Base-by-base conservation (phyloP, 352 stramenopile species). In the Phytopythium sindhum region DNA sequence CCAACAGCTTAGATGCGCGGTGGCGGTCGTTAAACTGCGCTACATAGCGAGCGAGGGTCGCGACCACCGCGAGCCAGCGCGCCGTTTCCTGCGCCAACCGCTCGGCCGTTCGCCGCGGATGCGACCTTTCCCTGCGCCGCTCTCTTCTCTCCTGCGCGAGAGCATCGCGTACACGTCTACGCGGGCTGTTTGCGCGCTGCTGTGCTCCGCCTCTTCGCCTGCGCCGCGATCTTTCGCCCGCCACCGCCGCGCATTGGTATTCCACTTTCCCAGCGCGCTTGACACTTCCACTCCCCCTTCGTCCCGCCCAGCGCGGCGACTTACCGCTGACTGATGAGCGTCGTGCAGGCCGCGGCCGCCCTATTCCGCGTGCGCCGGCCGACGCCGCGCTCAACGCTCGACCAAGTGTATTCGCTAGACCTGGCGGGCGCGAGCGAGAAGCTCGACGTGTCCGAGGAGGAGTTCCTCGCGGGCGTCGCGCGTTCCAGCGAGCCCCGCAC, bases 331-430 rank as follows among this genome's bases (percentile, higher is more conserved):
- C 53, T 28, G 23, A n/a, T 15, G 53, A 15, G 53, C 14, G 14
- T 7, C 52, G 15, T 41, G 28, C 52, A 57, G 19, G 10, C 29
- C 14, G 48, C 48, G 23, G 48, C 45, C 24, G 11, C 48, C 11
- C 24, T 54, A 3, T 35, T 50, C 44, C 19, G 44, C 17, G n/a
- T 17, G 39, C 39, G 21, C 12, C 33, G n/a, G 33, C 33, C n/a
- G 21, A 21, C 33, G 33, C 53, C 53, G 21, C 31, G 53, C 17
- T 15, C 53, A 14, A 61, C 55, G 37, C 66, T 60, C 29, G 61
- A 72, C 63, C 68, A 68, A 24, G 60, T 74, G 55, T 71, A 64
- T 37, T 33, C 68, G 60, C 60, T 74, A n/a, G 56, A 71, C 24
- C 60, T 74, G 10, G 50, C 33, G 19, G 64, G 44, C 54, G 59